Evolutionary conservation across 305 asterid genomes (phyloP).

Genomic region (Plantago rigida): DNA sequence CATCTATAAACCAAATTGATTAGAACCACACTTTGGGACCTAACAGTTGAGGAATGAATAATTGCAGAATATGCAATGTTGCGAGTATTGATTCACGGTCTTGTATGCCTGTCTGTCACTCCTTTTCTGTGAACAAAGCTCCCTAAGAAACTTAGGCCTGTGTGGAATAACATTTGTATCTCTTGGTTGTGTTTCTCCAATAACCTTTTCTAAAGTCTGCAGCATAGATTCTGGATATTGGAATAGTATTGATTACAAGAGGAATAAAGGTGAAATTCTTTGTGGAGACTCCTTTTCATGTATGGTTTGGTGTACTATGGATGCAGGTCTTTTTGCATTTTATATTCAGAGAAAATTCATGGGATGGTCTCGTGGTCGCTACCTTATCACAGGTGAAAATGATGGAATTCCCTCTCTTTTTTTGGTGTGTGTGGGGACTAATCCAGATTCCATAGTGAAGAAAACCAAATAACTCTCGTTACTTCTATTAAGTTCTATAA

Average conservation of each 20-base stretch:
- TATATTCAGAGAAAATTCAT: slow-evolving; percentile 46
- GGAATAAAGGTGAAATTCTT: too few species aligned
- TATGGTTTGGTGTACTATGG: slow-evolving; percentile 24
- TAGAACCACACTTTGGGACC: not conserved
- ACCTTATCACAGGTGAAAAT: slow-evolving; percentile 61
- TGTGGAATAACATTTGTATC: too few species aligned
- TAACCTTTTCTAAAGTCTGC: not conserved
- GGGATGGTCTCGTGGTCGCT: slow-evolving; percentile 61
- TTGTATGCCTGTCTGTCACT: not conserved
- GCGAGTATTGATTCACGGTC: not conserved
- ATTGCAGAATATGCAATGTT: not conserved
- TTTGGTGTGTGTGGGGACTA: slow-evolving; percentile 7
- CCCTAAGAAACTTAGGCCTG: not conserved
- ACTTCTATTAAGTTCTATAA: too few species aligned
- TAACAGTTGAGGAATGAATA: not conserved
- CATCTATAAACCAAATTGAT: not conserved
- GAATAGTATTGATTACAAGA: too few species aligned
- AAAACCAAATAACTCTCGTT: too few species aligned
- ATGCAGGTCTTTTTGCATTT: slow-evolving; percentile 57
- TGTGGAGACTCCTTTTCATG: not conserved
- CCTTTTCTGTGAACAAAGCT: not conserved
- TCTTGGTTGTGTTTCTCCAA: too few species aligned
- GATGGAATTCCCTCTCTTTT: not conserved
- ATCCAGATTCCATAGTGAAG: slow-evolving; percentile 1
- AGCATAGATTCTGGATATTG: too few species aligned